These are phyloP conservation scores for Hemileccinum impolitum DNA, from an alignment of 768 basidiomycete species.

Conservation along the genomic window DNA sequence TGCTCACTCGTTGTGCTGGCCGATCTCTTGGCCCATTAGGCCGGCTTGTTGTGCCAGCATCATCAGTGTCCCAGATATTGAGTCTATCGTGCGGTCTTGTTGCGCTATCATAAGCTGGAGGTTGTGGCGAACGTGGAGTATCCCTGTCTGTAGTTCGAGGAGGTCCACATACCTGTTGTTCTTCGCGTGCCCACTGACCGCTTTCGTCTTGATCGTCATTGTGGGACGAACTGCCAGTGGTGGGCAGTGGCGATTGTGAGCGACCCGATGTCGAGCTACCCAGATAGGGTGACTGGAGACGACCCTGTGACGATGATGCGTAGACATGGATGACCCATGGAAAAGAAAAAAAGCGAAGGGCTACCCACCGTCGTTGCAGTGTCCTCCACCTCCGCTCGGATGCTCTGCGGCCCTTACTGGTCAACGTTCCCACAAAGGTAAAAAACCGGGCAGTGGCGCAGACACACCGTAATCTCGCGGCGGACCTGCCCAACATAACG, in stretches of 20 bases:
- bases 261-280: constrained; percentile 15
- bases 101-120: constrained; percentile 76
- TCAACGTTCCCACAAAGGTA: constrained; percentile 8
- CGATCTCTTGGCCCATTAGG: constrained; percentile 90
- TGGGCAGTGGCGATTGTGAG: constrained; percentile 13
- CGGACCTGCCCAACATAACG: constrained; percentile 74
- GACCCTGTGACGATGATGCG: constrained; percentile 2
- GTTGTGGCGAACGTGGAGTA: not conserved
- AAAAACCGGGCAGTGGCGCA: constrained; percentile 3
- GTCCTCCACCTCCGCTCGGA: constrained; percentile 60
- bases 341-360: not conserved
- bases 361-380: constrained; percentile 13
- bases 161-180: constrained; percentile 64
- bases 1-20: constrained; percentile 86
- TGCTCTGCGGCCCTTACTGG: constrained; percentile 56
- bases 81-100: constrained; percentile 87
- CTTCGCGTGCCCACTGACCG: constrained; percentile 77
- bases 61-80: constrained; percentile 81
- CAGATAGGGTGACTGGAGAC: constrained; percentile 15
- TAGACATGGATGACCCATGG: not conserved
- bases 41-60: constrained; percentile 89
- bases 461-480: constrained; percentile 72
- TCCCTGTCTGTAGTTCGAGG: not conserved
- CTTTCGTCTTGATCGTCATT: constrained; percentile 57
- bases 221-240: constrained; percentile 9